These are phyloP conservation scores for Penicillium capsulatum DNA, from an alignment of 2,329 filamentous ascomycete genomes.

Conservation along the genomic window DNA sequence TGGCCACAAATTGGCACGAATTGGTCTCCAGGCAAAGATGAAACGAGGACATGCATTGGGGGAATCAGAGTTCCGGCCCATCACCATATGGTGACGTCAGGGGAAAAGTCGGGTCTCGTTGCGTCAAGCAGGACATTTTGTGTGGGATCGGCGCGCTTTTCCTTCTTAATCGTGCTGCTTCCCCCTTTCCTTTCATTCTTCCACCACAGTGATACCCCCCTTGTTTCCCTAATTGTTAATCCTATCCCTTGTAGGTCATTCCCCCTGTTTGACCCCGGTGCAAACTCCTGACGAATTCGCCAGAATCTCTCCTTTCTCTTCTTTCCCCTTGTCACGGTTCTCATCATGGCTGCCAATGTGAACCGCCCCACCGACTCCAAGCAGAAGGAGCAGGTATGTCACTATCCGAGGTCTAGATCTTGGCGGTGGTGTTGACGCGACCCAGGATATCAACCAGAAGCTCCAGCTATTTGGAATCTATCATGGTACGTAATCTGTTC, in stretches of 20 bases:
- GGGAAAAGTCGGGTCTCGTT: too few species aligned
- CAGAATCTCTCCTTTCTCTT: background rate
- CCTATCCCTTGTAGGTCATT: slow-evolving; percentile 6
- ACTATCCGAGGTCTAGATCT: background rate
- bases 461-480: slow-evolving; percentile 91
- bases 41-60: too few species aligned
- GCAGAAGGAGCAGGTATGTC: slow-evolving; percentile 65
- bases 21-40: too few species aligned
- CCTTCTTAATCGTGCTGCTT: slow-evolving; percentile 1
- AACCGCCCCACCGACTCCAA: slow-evolving; percentile 70
- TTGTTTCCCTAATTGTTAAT: slow-evolving; percentile 19
- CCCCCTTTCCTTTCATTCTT: slow-evolving; percentile 16
- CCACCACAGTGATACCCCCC: slow-evolving; percentile 22
- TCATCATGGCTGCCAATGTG: slow-evolving; percentile 46
- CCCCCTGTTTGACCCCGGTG: slow-evolving; percentile 11
- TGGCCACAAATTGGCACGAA: too few species aligned
- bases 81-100: too few species aligned
- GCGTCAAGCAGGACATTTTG: background rate
- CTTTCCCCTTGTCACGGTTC: slow-evolving; percentile 6
- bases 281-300: slow-evolving; percentile 12
- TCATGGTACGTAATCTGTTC: slow-evolving; percentile 45
- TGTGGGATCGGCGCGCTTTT: background rate
- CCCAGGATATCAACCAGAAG: slow-evolving; percentile 77
- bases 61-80: too few species aligned
- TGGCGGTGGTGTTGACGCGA: slow-evolving; percentile 9